Evolutionary conservation across 2,329 filamentous ascomycete species (phyloP).

Genomic region (Xylariales sp.): DNA sequence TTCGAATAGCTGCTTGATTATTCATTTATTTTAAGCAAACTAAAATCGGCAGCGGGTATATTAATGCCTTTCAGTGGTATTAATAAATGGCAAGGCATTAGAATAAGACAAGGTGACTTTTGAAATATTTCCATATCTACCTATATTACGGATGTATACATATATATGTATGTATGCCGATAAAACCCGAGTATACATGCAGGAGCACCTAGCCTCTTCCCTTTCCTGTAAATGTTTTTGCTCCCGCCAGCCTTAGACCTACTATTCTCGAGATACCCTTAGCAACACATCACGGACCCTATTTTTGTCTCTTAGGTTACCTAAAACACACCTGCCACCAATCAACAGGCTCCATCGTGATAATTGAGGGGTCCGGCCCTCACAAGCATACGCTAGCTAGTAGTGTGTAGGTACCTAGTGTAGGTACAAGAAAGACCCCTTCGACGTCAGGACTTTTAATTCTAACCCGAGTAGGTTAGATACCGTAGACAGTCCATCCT

Average conservation of each 20-base stretch:
- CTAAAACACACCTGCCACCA: neutral
- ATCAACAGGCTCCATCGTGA: neutral
- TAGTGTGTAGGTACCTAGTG: no score
- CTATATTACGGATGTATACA: constrained; percentile 5
- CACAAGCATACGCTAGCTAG: no score
- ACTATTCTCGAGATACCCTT: neutral
- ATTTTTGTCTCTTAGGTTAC: neutral
- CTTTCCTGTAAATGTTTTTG: neutral
- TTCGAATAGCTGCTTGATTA: neutral
- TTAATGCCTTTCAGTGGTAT: constrained; percentile 5
- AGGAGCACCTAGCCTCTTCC: neutral
- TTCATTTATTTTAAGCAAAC: constrained; percentile 16
- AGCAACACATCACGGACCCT: neutral
- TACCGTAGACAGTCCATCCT: neutral
- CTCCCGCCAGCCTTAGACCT: no score
- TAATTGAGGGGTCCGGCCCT: no score
- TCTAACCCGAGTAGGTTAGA: no score
- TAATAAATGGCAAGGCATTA: constrained; percentile 2
- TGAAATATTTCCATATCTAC: neutral
- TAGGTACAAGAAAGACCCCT: constrained; percentile 18
- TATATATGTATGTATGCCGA: constrained; percentile 15
- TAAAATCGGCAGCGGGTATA: constrained; percentile 22
- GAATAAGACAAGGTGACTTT: constrained; percentile 5
- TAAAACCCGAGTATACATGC: neutral
- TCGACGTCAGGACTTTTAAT: constrained; percentile 45